A percentile compares a stretch with the other conserved stretches of the same genome.
Evolutionary conservation across 2,329 filamentous ascomycete genomes (phyloP).

Genomic region (Colletotrichum higginsianum): DNA sequence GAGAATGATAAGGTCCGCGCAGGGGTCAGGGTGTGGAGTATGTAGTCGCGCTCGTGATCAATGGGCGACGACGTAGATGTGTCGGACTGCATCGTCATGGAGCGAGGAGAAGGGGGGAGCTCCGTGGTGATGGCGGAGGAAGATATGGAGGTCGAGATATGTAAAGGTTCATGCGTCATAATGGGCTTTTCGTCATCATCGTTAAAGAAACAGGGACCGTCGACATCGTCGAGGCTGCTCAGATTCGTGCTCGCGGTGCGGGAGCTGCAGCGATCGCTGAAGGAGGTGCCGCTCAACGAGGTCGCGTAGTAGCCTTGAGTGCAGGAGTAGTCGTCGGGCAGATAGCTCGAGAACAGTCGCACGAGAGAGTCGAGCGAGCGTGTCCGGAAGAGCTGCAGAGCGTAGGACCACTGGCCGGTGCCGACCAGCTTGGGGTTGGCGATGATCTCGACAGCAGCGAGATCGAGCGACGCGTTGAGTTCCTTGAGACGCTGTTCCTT

Average conservation of each 20-base stretch:
- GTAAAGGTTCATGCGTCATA: conserved; percentile 63
- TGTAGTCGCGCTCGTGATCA: conserved; percentile 53
- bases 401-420: conserved; percentile 71
- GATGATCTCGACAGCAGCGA: conserved; percentile 73
- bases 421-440: conserved; percentile 72
- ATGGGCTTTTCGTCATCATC: conserved; percentile 56
- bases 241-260: conserved; percentile 55
- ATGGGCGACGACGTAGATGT: conserved; percentile 57
- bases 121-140: conserved; percentile 48
- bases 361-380: conserved; percentile 73
- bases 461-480: conserved; percentile 69
- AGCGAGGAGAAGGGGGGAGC: conserved; percentile 63
- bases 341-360: conserved; percentile 72
- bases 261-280: conserved; percentile 56
- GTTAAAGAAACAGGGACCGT: conserved; percentile 58
- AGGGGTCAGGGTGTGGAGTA: conserved; percentile 54
- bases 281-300: conserved; percentile 55
- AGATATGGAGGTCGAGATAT: conserved; percentile 49
- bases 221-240: conserved; percentile 56
- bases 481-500: conserved; percentile 69
- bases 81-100: conserved; percentile 65
- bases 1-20: conserved; percentile 68
- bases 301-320: conserved; percentile 55
- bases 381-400: conserved; percentile 72
- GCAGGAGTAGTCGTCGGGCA: conserved; percentile 64